Percentiles rank a stretch among this genome's conserved stretches.
These are phyloP conservation scores for Globomyces pollinis-pini DNA, from an alignment of 192 early-diverging fungal genomes.

Conservation along the genomic window DNA sequence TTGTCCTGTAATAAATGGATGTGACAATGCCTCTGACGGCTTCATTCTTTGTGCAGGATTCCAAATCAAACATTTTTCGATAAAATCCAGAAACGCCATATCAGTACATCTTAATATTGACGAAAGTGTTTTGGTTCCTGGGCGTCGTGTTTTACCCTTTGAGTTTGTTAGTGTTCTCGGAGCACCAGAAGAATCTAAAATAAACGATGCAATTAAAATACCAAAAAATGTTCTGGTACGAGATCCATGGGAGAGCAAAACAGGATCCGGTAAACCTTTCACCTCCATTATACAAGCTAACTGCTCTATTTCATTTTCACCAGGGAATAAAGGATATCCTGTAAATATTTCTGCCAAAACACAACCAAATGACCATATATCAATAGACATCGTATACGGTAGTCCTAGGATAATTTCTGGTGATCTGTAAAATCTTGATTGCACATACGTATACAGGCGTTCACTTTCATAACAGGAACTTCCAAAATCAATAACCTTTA, in stretches of 20 bases:
- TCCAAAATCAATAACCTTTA: constrained; percentile 99
- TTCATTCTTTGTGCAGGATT: constrained; percentile 81
- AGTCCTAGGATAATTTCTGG: constrained; percentile 91
- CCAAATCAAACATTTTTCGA: constrained; percentile 77
- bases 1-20: constrained; percentile 61
- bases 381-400: constrained; percentile 83
- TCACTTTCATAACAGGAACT: constrained; percentile 89
- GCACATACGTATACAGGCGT: constrained; percentile 96
- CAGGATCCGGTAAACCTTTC: constrained; percentile 66
- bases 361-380: constrained; percentile 97
- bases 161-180: constrained; percentile 61
- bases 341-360: constrained; percentile 80
- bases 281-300: constrained; percentile 93
- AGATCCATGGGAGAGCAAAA: constrained; percentile 67
- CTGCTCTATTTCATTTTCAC: constrained; percentile 96
- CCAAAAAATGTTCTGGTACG: constrained; percentile 85
- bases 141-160: constrained; percentile 82
- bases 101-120: constrained; percentile 70
- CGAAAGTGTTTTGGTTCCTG: constrained; percentile 66
- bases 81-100: constrained; percentile 76
- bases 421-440: constrained; percentile 91
- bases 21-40: constrained; percentile 74
- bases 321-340: constrained; percentile 91
- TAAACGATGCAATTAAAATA: constrained; percentile 26
- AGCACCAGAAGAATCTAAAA: constrained; percentile 15